phyloP scores from a whole-genome alignment of 305 asterid species.

The Caryopteris hybrid region DNA sequence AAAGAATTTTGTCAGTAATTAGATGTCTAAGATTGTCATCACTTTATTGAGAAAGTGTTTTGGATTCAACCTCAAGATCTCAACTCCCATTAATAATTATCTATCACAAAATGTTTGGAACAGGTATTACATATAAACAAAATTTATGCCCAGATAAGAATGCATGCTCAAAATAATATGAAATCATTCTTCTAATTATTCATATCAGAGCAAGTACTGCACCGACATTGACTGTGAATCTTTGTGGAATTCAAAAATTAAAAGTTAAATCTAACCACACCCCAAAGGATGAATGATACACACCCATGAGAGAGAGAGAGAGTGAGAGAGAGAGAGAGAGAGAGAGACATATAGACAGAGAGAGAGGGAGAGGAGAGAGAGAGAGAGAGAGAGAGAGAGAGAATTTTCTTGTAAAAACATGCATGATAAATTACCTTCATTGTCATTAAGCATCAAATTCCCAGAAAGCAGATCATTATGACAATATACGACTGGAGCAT shows the following conservation, averaged over 20 bases:
- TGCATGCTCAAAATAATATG: neutral
- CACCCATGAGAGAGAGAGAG: neutral
- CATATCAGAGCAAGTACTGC: neutral
- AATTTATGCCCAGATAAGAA: slow-evolving; percentile 6
- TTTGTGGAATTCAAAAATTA: neutral
- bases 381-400: slow-evolving; percentile 9
- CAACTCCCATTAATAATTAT: neutral
- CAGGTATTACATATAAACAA: neutral
- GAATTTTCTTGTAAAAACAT: neutral
- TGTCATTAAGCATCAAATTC: slow-evolving; percentile 86
- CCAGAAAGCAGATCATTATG: slow-evolving; percentile 95
- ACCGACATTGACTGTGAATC: neutral
- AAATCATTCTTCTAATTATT: slow-evolving; percentile 3
- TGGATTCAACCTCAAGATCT: neutral
- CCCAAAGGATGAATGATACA: neutral
- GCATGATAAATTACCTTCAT: slow-evolving; percentile 56
- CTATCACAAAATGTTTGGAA: neutral
- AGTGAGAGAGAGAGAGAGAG: slow-evolving; percentile 12
- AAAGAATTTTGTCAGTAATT: neutral
- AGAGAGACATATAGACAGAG: slow-evolving; percentile 8
- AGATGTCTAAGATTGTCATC: neutral
- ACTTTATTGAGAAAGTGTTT: slow-evolving; percentile 1
- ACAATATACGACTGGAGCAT: slow-evolving; percentile 70
- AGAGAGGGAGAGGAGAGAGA: slow-evolving; percentile 2
- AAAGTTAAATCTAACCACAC: neutral